Evolutionary conservation across 2,329 filamentous ascomycete genomes (phyloP).

Genomic region (Chrysosporium queenslandicum): DNA sequence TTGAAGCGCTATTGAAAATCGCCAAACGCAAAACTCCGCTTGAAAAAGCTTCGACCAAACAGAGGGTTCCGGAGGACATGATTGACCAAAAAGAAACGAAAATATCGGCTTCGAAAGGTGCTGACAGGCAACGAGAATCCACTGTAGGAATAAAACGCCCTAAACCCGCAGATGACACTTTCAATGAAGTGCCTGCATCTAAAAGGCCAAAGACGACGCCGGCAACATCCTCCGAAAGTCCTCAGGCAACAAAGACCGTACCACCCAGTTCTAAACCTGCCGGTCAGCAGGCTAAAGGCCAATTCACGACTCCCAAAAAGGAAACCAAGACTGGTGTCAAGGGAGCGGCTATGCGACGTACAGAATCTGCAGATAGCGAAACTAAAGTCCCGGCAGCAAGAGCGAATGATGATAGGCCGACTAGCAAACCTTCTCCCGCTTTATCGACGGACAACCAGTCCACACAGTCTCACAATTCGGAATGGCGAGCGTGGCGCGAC

Average conservation of each 20-base stretch:
- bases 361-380: constrained; percentile 34
- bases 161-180: constrained; percentile 21
- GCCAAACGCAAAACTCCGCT: constrained; percentile 29
- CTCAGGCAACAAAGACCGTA: constrained; percentile 29
- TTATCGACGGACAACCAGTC: constrained; percentile 20
- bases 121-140: constrained; percentile 17
- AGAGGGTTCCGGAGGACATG: constrained; percentile 19
- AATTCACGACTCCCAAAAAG: constrained; percentile 37
- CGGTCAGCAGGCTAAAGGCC: constrained; percentile 28
- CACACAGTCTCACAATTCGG: constrained; percentile 24
- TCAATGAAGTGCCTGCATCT: constrained; percentile 21
- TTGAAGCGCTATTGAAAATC: constrained; percentile 40
- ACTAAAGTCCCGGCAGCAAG: constrained; percentile 31
- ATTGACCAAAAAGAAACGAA: constrained; percentile 16
- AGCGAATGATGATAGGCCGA: constrained; percentile 20
- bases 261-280: constrained; percentile 17
- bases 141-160: constrained; percentile 22
- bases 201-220: constrained; percentile 31
- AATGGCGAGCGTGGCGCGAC: constrained; percentile 36
- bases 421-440: constrained; percentile 24
- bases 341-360: constrained; percentile 28
- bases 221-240: constrained; percentile 27
- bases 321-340: constrained; percentile 25
- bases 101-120: constrained; percentile 14
- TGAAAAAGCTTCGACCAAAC: constrained; percentile 22